These are phyloP conservation scores for Mycena albidolilacea DNA, from an alignment of 768 basidiomycete genomes.

Conservation along the genomic window DNA sequence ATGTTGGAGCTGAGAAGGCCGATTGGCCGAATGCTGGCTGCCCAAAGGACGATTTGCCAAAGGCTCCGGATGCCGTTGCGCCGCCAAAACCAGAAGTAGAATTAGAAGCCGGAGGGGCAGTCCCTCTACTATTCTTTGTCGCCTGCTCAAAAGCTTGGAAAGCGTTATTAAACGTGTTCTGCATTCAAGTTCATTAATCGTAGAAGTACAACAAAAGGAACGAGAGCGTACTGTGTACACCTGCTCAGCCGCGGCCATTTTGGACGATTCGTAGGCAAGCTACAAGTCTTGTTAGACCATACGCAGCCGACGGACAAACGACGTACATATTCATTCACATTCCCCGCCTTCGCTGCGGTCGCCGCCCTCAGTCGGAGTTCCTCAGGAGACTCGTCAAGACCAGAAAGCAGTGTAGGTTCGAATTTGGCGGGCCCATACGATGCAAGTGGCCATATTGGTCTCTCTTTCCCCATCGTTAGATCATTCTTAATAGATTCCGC, in stretches of 20 bases:
- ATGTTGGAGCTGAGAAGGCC: conserved; percentile 38
- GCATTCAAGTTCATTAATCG: not conserved
- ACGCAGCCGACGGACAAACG: not conserved
- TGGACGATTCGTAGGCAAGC: conserved; percentile 72
- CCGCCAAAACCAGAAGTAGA: conserved; percentile 58
- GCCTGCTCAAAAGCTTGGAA: conserved; percentile 69
- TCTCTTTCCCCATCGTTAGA: conserved; percentile 71
- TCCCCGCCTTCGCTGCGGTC: conserved; percentile 68
- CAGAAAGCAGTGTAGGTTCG: conserved; percentile 75
- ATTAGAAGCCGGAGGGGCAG: conserved; percentile 18
- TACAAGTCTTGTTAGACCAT: conserved; percentile 38
- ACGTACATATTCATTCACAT: conserved; percentile 78
- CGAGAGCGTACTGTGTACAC: conserved; percentile 53
- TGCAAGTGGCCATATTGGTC: conserved; percentile 85
- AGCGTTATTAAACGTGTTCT: conserved; percentile 67
- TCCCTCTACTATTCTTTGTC: conserved; percentile 52
- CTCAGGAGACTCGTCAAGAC: conserved; percentile 82
- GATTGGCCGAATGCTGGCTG: conserved; percentile 46
- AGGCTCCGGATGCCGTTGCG: conserved; percentile 44
- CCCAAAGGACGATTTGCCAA: conserved; percentile 50
- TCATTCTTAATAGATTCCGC: conserved; percentile 75
- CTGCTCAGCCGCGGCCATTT: conserved; percentile 68
- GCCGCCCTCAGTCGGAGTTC: conserved; percentile 82
- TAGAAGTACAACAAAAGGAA: not conserved
- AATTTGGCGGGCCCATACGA: conserved; percentile 84